A percentile compares a stretch with the other conserved stretches of the same genome.
Evolutionary conservation across 1,284 basidiomycete species (phyloP).

Genomic region (Boletus calvinii): DNA sequence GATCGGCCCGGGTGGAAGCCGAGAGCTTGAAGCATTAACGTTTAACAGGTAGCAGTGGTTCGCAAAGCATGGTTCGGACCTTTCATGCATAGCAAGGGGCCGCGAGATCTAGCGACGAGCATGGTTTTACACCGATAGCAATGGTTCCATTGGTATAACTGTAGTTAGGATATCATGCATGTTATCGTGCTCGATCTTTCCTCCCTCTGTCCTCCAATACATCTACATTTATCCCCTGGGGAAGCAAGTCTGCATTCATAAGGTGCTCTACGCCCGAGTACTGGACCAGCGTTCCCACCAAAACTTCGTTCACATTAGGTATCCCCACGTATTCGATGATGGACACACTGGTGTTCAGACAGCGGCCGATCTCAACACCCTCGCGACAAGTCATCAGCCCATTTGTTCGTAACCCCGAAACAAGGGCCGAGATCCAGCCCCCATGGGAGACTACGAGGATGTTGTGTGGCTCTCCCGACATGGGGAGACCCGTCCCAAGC

Average conservation of each 20-base stretch:
- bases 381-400: constrained; percentile 37
- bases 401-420: constrained; percentile 45
- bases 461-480: constrained; percentile 19
- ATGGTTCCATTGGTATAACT: constrained; percentile 9
- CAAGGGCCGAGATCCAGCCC: constrained; percentile 55
- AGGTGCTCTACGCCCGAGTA: constrained; percentile 61
- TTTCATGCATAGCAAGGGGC: background rate
- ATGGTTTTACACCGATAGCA: background rate
- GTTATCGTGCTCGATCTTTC: background rate
- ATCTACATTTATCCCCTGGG: constrained; percentile 53
- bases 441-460: constrained; percentile 68
- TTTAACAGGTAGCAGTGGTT: background rate
- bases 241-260: constrained; percentile 16
- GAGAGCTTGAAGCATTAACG: background rate
- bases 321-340: constrained; percentile 47
- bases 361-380: constrained; percentile 46
- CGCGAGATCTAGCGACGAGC: background rate
- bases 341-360: constrained; percentile 57
- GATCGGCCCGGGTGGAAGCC: background rate
- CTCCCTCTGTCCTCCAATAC: constrained; percentile 28
- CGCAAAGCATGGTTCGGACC: background rate
- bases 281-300: constrained; percentile 45
- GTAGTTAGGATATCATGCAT: constrained; percentile 14
- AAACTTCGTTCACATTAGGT: constrained; percentile 28
- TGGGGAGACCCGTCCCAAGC: constrained; percentile 11